Evolutionary conservation across 768 basidiomycete genomes (phyloP).

Genomic region (Suillus subalutaceus): DNA sequence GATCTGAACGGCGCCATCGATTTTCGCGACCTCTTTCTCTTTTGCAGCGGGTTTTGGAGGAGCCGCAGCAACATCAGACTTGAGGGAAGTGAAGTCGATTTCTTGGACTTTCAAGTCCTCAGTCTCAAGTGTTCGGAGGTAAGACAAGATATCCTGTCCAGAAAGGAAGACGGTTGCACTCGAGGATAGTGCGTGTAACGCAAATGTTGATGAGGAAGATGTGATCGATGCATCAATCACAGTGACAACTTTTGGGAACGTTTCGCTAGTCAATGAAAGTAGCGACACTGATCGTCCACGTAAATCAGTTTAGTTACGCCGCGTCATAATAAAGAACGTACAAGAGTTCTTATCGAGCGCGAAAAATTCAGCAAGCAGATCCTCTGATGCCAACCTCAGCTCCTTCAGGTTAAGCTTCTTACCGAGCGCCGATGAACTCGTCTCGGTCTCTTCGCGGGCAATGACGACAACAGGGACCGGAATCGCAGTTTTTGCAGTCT

Average conservation of each 20-base stretch:
- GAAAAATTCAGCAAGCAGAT: conserved; percentile 86
- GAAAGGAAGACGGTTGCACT: conserved; percentile 75
- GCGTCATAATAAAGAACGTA: conserved; percentile 43
- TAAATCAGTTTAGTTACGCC: not conserved
- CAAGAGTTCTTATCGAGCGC: conserved; percentile 82
- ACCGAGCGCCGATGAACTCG: conserved; percentile 72
- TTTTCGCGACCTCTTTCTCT: conserved; percentile 76
- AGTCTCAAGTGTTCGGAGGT: conserved; percentile 73
- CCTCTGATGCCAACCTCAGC: conserved; percentile 80
- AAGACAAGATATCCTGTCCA: conserved; percentile 72
- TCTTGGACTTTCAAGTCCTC: conserved; percentile 66
- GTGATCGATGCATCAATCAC: conserved; percentile 81
- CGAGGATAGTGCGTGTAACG: conserved; percentile 76
- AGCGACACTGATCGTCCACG: conserved; percentile 65
- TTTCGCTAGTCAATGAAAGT: conserved; percentile 65
- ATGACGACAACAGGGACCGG: conserved; percentile 88
- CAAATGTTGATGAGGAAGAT: conserved; percentile 58
- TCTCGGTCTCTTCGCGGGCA: conserved; percentile 84
- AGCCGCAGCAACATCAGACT: conserved; percentile 43
- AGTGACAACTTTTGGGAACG: conserved; percentile 71
- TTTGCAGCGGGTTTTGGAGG: conserved; percentile 43
- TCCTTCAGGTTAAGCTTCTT: conserved; percentile 88
- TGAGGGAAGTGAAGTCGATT: conserved; percentile 71
- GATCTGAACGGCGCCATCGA: conserved; percentile 88
- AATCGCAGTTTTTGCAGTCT: conserved; percentile 87